Base-by-base conservation (phyloP, 208 protist species). In the Willaertia magna region DNA sequence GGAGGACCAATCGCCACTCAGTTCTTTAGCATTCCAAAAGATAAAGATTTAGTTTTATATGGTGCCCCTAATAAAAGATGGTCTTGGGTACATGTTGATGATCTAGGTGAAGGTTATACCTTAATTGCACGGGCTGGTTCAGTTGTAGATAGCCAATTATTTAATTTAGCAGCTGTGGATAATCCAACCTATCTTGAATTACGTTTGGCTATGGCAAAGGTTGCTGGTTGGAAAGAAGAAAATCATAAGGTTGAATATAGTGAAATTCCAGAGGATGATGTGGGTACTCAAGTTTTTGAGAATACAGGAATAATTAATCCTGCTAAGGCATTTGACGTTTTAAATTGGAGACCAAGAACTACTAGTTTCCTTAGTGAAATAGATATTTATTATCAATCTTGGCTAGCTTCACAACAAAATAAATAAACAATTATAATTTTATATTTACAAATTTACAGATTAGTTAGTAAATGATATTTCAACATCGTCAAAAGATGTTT, bases 81-180 rank as follows among this genome's bases (percentile, higher is more conserved):
- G 74, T 46, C 34, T 22, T 78, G 74, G 74, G 74, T 78, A 39
- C 74, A 78, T 78, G 39, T 78, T 46, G 74, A 78, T 78, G 74
- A 78, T 44, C 44, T 78, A 26, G 74, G 74, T 39, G 74, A 78
- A n/a, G 74, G 16, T 44, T 78, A 78, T 78, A 16, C 40, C 6
- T 2, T 12, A 46, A 16, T 46, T 46, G 67, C n/a, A 26, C 16
- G 30, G 30, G 55, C 22, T 1, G 22, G 2, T 7, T 26, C n/a
- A 44, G 18, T 4, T 18, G 14, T 78, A 16, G 12, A 26, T 18
- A 9, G 42, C 44, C 34, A 78, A 43, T 26, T 78, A 47, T 78
- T 46, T 39, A 78, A 78, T 22, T 46, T 78, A 1, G 74, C 74
- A 78, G 34, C 30, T 4, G 44, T 44, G 42, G 74, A 78, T 22